Base-by-base conservation (phyloP, 1,284 basidiomycete genomes). In the Cutaneotrichosporon cutaneum region DNA sequence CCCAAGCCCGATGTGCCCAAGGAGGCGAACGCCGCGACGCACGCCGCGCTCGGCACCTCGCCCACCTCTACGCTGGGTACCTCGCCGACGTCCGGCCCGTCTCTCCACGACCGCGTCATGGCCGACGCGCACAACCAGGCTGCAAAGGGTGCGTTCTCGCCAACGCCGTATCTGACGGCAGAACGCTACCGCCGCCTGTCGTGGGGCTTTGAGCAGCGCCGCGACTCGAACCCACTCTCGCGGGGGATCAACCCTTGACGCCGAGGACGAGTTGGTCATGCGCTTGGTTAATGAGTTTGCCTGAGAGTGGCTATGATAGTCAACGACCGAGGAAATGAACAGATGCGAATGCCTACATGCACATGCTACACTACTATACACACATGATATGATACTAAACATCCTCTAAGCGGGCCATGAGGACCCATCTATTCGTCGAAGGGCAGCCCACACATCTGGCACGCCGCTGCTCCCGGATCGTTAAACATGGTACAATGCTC, bases 401-500 rank as follows among this genome's bases (percentile, higher is more conserved):
- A 7, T n/a, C 6, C 18, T 42, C 39, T 42, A 42, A 42, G 16
- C 18, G 18, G 39, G 39, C 18, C 39, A 2, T n/a, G 7, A 2
- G 5, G 39, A 18, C 39, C 39, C 18, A 5, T 42, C 39, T 42
- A 42, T 42, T 22, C 13, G 10, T 27, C 22, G 30, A 52, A 32
- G n/a, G 52, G 52, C 21, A 54, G 52, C 33, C 61, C 59, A 52
- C 69, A 72, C 59, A 67, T 63, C 2, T 61, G 58, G 39, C 71
- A 73, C 18, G 48, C 44, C 8, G 24, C 24, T 16, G 63, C 61
- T 14, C 54, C 58, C 0, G 68, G 66, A 35, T 67, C 68, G 54
- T 73, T 73, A 36, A 66, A 64, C 21, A 60, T 68, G 6, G 70
- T 73, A 61, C 72, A 73, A 21, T 59, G 55, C 5, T 64, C 63